These are phyloP conservation scores for Spathaspora girioi DNA, from an alignment of 805 yeast species.

Conservation along the genomic window DNA sequence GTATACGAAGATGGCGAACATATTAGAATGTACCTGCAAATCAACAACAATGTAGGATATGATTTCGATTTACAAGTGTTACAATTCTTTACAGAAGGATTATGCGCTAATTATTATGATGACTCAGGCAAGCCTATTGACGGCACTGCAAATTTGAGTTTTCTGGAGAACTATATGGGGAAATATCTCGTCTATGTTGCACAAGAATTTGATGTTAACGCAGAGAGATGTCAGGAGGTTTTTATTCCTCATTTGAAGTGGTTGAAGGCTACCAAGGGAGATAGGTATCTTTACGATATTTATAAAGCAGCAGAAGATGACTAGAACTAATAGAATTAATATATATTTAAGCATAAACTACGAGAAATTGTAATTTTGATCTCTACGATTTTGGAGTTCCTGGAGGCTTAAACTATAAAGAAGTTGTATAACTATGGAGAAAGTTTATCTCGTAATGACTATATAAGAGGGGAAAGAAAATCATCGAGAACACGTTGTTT, in stretches of 20 bases:
- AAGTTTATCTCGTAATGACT: background rate
- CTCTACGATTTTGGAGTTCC: too few relatives aligned
- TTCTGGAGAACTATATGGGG: conserved; percentile 30
- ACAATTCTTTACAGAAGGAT: conserved; percentile 35
- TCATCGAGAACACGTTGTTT: too few relatives aligned
- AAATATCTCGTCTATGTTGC: conserved; percentile 24
- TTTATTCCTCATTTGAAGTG: conserved; percentile 41
- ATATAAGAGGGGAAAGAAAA: background rate
- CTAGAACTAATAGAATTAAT: background rate
- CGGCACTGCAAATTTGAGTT: conserved; percentile 14
- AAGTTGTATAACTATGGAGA: background rate
- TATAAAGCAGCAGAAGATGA: conserved; percentile 5
- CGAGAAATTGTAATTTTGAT: background rate
- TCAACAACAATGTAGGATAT: conserved; percentile 35
- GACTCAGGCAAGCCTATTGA: conserved; percentile 24
- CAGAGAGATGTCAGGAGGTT: conserved; percentile 28
- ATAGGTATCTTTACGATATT: conserved; percentile 10
- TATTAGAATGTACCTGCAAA: conserved; percentile 36
- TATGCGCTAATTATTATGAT: conserved; percentile 34
- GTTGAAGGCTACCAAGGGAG: conserved; percentile 31
- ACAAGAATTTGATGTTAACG: conserved; percentile 18
- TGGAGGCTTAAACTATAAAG: background rate
- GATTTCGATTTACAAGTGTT: conserved; percentile 40
- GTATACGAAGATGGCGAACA: conserved; percentile 30
- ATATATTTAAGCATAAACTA: background rate